Percentiles rank a stretch among this genome's conserved stretches.
Evolutionary conservation across 768 basidiomycete genomes (phyloP).

Genomic region (Galerina marginata): DNA sequence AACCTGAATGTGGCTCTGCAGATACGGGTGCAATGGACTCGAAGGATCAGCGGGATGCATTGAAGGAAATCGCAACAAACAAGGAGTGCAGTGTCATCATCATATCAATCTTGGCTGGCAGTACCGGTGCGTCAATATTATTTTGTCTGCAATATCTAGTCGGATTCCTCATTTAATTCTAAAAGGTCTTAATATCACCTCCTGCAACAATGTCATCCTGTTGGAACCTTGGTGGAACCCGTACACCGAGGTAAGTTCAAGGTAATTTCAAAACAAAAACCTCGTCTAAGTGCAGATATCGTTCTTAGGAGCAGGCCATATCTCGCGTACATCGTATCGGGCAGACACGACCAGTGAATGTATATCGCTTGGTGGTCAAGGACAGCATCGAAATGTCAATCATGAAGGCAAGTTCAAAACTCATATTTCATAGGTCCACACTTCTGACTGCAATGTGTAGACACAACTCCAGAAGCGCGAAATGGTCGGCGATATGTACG

Average conservation of each 20-base stretch:
- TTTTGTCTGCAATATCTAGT: no score
- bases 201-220: conserved; percentile 28
- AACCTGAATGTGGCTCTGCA: neutral
- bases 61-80: conserved; percentile 15
- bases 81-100: conserved; percentile 17
- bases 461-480: conserved; percentile 1
- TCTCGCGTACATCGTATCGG: conserved; percentile 24
- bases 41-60: conserved; percentile 3
- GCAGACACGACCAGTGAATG: conserved; percentile 18
- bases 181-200: conserved; percentile 26
- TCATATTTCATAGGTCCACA: neutral
- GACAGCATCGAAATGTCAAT: conserved; percentile 29
- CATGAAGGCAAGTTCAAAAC: conserved; percentile 25
- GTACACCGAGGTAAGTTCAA: conserved; percentile 20
- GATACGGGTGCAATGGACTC: conserved; percentile 18
- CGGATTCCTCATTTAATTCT: neutral
- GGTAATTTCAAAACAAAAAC: neutral
- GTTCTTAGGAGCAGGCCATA: conserved; percentile 26
- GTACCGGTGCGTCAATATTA: conserved; percentile 3
- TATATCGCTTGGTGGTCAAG: conserved; percentile 16
- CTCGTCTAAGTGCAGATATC: neutral
- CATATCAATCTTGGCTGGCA: conserved; percentile 22
- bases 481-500: neutral
- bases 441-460: neutral
- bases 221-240: conserved; percentile 33